Conservation (phyloP, 208 protist genomes). For the Phytomonas francai region DNA sequence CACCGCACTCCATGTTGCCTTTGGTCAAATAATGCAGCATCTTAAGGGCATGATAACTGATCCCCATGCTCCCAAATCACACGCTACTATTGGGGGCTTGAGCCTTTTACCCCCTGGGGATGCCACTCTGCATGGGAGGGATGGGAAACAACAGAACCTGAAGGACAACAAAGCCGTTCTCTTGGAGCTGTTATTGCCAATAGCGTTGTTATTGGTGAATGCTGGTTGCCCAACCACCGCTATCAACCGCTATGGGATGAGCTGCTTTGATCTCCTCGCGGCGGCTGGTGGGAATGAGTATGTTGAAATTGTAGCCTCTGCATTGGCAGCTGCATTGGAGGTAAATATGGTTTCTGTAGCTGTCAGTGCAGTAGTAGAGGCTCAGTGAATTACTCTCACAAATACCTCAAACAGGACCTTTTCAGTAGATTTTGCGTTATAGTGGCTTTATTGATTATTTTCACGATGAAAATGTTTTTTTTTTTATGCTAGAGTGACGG, state of each 20-base stretch:
- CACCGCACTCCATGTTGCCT: conserved; percentile 42
- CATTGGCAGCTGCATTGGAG: conserved; percentile 32
- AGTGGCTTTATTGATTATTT: conserved; percentile 1
- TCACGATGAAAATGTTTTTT: neutral
- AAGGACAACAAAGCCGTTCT: conserved; percentile 10
- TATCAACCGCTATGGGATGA: conserved; percentile 31
- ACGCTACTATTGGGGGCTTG: neutral
- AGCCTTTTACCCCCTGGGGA: neutral
- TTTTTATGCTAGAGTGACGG: neutral
- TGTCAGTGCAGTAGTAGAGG: neutral
- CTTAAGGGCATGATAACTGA: neutral
- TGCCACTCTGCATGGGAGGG: neutral
- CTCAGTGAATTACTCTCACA: neutral
- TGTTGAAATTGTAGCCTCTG: conserved; percentile 36
- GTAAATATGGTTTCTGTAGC: conserved; percentile 7
- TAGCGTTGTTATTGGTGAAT: conserved; percentile 37
- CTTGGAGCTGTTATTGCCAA: conserved; percentile 33
- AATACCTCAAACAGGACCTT: neutral
- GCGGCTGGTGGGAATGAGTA: conserved; percentile 10
- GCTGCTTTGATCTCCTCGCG: conserved; percentile 54
- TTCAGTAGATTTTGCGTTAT: neutral
- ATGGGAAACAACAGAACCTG: neutral
- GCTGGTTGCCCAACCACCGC: conserved; percentile 22
- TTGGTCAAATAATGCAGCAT: conserved; percentile 8
- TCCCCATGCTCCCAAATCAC: neutral